Evolutionary conservation across 2,329 filamentous ascomycete species (phyloP), one percentile per base, ranked within the genome.

Genomic region (Neofusicoccum kwambonambiense): DNA sequence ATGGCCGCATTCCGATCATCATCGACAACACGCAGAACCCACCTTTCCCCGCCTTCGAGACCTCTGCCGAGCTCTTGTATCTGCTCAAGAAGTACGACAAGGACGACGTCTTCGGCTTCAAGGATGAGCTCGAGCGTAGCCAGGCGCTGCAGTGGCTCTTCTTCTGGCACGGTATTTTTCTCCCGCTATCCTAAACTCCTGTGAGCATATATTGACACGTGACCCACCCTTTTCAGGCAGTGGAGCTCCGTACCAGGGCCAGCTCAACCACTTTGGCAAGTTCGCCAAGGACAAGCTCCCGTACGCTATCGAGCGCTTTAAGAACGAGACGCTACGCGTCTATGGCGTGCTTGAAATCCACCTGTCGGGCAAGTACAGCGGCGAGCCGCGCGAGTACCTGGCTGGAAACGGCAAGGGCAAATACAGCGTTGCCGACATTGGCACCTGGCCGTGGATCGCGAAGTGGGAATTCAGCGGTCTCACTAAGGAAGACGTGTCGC

Each of bases 341-440:
- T 85, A 77, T 68, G 82, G 81, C 58, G 84, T 86, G n/a, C 77
- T 85, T n/a, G 83, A 85, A 66, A 82, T 85, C 64, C 82, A 79
- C 9, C 75, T 85, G 1, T 80, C 77, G 0, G 84, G 84, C 13
- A 84, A 83, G 68, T 84, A 82, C 70, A 80, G 78, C 1, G 81
- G 79, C 13, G 73, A 80, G 65, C 77, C 79, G 12, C 73, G 80
- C 12, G 82, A 86, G 7, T 86, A 84, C 66, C 75, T 86, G 2
- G 83, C 82, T 19, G 84, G 83, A 0, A 79, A 80, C 9, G 82
- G 82, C 1, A 81, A 81, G 67, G 84, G 84, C n/a, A 84, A 82
- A 70, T 86, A 85, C 71, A 79, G 76, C 17, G 75, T 84, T 22
- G 82, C 83, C 9, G 83, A 85, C 68, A 84, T 85, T 63, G 81